Evolutionary conservation across 2,329 filamentous ascomycete genomes (phyloP), one percentile per base, ranked within the genome.

Genomic region (Tolypocladium ovalisporum): DNA sequence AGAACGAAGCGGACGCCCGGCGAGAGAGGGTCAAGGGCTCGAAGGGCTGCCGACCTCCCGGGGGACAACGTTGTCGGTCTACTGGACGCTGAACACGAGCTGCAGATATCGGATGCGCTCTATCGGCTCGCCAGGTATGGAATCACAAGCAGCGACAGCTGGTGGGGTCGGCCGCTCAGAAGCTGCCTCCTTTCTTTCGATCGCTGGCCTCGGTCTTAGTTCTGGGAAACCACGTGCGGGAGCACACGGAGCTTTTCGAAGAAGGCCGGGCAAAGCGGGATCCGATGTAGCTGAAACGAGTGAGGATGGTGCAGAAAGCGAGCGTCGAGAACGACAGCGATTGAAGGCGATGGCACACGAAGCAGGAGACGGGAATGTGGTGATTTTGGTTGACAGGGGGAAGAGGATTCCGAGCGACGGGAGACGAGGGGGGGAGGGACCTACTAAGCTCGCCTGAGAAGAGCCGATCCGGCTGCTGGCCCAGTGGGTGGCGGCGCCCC

Each of bases 331-430:
- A 62, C 56, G 59, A 36, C 53, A 49, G 42, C 47, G 57, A 44
- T 47, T 58, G 39, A 35, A n/a, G n/a, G n/a, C 9, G 29, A 34
- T 2, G 22, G 42, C 22, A 17, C 42, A 8, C 22, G 42, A 56
- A 59, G 61, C 62, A 58, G 67, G 62, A 52, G 63, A 61, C 24
- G 58, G 58, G 60, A 40, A 44, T 54, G 44, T n/a, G 44, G 10
- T 32, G 47, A 51, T 47, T 56, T 52, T 29, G 12, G 44, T 52
- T 53, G 51, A 57, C 54, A 34, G 57, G 55, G 55, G 55, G 44
- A 54, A 53, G 57, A 56, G 54, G 58, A 19, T 36, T 51, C 51
- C 56, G 34, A 47, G 24, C 22, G 10, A 49, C 13, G 24, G 24
- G 37, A 37, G 52, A 51, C n/a, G 22, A 52, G 19, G 29, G 27